Percentiles rank a stretch among this genome's conserved stretches.
These are phyloP conservation scores for Xylaria nigripes DNA, from an alignment of 495 filamentous ascomycete genomes.

Conservation along the genomic window DNA sequence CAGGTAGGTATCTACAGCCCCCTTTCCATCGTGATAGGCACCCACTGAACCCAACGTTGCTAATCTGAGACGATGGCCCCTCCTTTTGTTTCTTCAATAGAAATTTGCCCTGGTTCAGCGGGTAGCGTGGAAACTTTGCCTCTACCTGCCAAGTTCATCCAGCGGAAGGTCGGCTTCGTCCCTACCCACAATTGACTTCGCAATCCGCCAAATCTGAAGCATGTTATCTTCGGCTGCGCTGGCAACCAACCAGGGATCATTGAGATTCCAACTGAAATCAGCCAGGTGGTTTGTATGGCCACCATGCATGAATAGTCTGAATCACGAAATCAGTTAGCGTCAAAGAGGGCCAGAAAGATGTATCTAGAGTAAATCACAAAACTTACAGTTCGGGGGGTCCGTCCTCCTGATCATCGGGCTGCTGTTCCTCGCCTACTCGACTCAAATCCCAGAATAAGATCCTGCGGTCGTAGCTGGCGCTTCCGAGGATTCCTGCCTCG, in stretches of 20 bases:
- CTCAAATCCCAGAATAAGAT: constrained; percentile 96
- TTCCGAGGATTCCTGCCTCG: constrained; percentile 79
- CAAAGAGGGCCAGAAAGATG: background rate
- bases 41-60: constrained; percentile 3
- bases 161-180: constrained; percentile 69
- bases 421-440: constrained; percentile 86
- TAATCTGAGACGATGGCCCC: background rate
- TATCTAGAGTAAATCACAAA: background rate
- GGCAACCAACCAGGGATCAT: constrained; percentile 90
- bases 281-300: constrained; percentile 94
- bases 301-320: constrained; percentile 92
- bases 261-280: constrained; percentile 96
- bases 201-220: constrained; percentile 94
- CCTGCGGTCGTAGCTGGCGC: constrained; percentile 82
- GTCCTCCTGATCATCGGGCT: constrained; percentile 91
- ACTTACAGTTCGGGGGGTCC: constrained; percentile 90
- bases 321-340: constrained; percentile 16
- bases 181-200: constrained; percentile 77
- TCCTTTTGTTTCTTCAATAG: background rate
- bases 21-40: background rate
- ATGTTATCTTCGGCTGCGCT: constrained; percentile 96
- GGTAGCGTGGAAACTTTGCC: background rate
- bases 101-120: background rate
- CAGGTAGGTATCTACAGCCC: constrained; percentile 3
- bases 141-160: constrained; percentile 60